These are phyloP conservation scores for Vaccinium macrocarpon DNA, from an alignment of 148 eudicot species.

Conservation along the genomic window DNA sequence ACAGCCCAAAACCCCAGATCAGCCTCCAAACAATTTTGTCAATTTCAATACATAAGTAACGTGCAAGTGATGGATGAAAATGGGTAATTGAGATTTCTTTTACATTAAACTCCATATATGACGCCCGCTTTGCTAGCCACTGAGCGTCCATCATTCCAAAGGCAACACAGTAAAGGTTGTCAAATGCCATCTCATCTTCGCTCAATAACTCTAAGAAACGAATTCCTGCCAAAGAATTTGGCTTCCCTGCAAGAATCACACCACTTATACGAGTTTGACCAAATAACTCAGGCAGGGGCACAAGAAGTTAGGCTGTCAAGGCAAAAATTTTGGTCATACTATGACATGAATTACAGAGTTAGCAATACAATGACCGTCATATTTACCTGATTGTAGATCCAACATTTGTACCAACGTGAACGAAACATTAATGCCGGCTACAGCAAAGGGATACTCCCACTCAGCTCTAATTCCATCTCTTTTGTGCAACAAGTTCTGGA, in stretches of 20 bases:
- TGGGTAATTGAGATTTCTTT: not conserved
- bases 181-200: constrained; percentile 77
- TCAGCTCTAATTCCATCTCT: constrained; percentile 68
- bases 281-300: not conserved
- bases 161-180: constrained; percentile 67
- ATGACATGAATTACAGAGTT: not conserved
- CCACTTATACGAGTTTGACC: not conserved
- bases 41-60: not conserved
- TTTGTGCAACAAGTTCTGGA: constrained; percentile 68
- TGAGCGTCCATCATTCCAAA: constrained; percentile 78
- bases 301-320: not conserved
- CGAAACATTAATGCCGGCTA: constrained; percentile 79
- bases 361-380: not conserved
- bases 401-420: constrained; percentile 80
- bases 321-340: not conserved
- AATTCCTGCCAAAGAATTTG: constrained; percentile 46
- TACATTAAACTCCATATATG: constrained; percentile 82
- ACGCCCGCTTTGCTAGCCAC: constrained; percentile 83
- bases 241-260: constrained; percentile 51
- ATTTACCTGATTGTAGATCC: constrained; percentile 77
- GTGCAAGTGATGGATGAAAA: not conserved
- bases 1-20: not conserved
- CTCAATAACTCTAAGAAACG: constrained; percentile 61
- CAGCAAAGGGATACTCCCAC: constrained; percentile 93
- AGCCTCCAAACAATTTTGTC: not conserved